These are phyloP conservation scores for Centaurea solstitialis DNA, from an alignment of 129 eudicot species.

Conservation along the genomic window DNA sequence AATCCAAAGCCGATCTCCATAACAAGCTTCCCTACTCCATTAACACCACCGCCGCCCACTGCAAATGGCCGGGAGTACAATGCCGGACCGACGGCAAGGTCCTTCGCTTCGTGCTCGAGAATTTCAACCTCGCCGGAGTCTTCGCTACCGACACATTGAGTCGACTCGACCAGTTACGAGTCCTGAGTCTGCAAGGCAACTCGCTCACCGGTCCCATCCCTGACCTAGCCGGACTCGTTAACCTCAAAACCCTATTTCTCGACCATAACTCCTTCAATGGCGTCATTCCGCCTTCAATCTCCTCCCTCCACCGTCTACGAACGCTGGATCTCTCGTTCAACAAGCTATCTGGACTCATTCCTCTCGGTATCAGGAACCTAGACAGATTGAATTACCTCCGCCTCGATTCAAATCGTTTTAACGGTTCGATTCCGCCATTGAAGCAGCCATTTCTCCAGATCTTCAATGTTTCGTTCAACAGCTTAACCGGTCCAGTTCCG, in stretches of 20 bases:
- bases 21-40: constrained; percentile 46
- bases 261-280: constrained; percentile 64
- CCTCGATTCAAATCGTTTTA: constrained; percentile 67
- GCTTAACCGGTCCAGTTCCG: constrained; percentile 72
- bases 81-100: constrained; percentile 49
- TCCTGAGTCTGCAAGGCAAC: constrained; percentile 70
- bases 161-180: constrained; percentile 73
- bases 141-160: constrained; percentile 56
- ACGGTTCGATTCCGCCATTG: constrained; percentile 71
- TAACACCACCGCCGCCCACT: constrained; percentile 33
- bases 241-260: constrained; percentile 72
- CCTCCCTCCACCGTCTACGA: constrained; percentile 66
- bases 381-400: constrained; percentile 56
- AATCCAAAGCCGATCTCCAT: constrained; percentile 64
- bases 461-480: constrained; percentile 72
- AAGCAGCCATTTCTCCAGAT: constrained; percentile 58
- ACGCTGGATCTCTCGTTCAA: constrained; percentile 75
- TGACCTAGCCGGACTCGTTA: constrained; percentile 54
- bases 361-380: constrained; percentile 32
- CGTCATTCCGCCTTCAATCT: constrained; percentile 56
- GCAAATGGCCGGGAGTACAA: constrained; percentile 76
- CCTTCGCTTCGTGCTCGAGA: constrained; percentile 49
- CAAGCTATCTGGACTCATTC: constrained; percentile 57
- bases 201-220: constrained; percentile 86
- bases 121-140: constrained; percentile 47